Conservation (phyloP, 192 early-diverging fungal species). For the Backusella tuberculispora region DNA sequence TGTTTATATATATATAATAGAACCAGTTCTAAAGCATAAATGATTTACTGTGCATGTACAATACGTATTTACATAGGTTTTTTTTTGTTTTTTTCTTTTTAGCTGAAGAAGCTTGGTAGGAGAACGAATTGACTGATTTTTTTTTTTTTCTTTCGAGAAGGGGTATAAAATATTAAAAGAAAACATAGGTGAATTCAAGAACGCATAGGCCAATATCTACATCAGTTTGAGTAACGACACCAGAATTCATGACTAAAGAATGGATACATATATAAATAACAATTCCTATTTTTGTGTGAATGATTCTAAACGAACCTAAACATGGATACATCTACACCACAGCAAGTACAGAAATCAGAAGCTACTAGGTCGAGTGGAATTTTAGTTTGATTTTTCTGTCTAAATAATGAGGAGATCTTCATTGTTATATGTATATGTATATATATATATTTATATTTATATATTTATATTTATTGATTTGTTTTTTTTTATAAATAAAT, state of each 20-base stretch:
- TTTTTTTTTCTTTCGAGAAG: not conserved
- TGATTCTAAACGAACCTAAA: conserved; percentile 10
- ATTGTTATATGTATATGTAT: not conserved
- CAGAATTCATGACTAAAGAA: conserved; percentile 11
- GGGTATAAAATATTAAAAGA: not conserved
- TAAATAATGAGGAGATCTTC: not conserved
- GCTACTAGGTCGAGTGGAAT: conserved; percentile 4
- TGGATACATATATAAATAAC: not conserved
- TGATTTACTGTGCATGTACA: not conserved
- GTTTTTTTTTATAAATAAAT: no score
- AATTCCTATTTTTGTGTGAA: not conserved
- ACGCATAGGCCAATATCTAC: conserved; percentile 1
- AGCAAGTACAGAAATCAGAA: not conserved
- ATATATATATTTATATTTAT: no score
- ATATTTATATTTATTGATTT: not conserved
- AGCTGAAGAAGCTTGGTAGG: no score
- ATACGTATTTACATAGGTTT: conserved; percentile 7
- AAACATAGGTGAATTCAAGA: not conserved
- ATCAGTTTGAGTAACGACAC: conserved; percentile 1
- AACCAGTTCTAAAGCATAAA: not conserved
- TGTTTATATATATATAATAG: not conserved
- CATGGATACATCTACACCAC: conserved; percentile 16
- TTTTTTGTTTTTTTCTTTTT: no score
- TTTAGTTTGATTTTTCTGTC: not conserved
- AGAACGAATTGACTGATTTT: no score